phyloP scores from a whole-genome alignment of 169 alveolate species.

The Theileria annulata region DNA sequence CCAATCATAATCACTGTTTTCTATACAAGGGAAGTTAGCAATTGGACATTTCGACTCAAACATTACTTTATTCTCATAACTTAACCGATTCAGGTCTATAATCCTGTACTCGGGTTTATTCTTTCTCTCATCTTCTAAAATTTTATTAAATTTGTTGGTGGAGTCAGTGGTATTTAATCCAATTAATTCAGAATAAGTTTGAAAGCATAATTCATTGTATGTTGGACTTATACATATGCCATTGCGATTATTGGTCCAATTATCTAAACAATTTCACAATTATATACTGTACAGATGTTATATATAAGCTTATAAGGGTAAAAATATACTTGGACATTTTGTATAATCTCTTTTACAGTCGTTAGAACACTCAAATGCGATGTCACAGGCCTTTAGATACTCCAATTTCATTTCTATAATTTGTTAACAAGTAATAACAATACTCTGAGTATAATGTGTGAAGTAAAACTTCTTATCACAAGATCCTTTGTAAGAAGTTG shows the following conservation, averaged over 20 bases:
- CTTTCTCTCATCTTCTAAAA: background rate
- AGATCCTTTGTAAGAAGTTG: conserved; percentile 58
- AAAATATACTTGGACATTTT: conserved; percentile 41
- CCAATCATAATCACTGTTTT: conserved; percentile 44
- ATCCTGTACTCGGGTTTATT: background rate
- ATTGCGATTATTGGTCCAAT: conserved; percentile 43
- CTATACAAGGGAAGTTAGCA: conserved; percentile 52
- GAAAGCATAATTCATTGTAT: conserved; percentile 15
- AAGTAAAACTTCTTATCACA: conserved; percentile 42
- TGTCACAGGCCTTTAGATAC: conserved; percentile 31
- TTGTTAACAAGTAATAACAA: background rate
- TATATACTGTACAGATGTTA: background rate
- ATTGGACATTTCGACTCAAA: conserved; percentile 54
- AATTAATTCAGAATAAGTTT: conserved; percentile 10
- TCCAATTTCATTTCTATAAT: conserved; percentile 55
- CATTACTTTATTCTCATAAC: conserved; percentile 31
- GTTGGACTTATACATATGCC: conserved; percentile 41
- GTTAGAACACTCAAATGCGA: conserved; percentile 56
- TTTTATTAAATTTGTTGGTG: background rate
- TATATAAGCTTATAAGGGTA: no score
- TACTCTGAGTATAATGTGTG: conserved; percentile 64
- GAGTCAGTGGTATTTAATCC: conserved; percentile 7
- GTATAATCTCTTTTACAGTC: conserved; percentile 42
- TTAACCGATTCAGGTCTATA: conserved; percentile 20
- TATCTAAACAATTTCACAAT: conserved; percentile 17